These are phyloP conservation scores for Xylaria sp. DNA, from an alignment of 2,329 filamentous ascomycete species.

Conservation along the genomic window DNA sequence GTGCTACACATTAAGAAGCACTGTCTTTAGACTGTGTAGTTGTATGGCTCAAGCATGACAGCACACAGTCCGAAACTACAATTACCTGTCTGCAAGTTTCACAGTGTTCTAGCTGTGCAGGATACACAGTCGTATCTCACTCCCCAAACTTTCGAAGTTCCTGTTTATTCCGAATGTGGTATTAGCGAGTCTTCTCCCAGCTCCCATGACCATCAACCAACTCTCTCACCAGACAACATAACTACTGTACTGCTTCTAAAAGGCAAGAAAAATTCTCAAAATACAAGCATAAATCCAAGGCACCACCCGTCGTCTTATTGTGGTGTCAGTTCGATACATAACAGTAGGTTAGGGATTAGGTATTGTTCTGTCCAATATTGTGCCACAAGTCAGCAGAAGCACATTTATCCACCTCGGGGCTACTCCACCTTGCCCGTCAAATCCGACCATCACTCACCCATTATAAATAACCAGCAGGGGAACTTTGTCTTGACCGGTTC, in stretches of 20 bases:
- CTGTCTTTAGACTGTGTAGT: neutral
- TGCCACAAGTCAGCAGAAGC: constrained; percentile 28
- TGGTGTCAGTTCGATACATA: neutral
- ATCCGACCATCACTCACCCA: constrained; percentile 13
- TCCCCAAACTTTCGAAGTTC: neutral
- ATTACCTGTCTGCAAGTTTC: neutral
- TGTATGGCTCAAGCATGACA: neutral
- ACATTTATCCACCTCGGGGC: neutral
- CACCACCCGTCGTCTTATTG: neutral
- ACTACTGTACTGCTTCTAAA: neutral
- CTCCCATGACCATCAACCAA: constrained; percentile 18
- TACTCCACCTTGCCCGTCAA: constrained; percentile 23
- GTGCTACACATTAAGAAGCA: neutral
- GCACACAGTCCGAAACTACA: neutral
- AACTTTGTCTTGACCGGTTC: neutral
- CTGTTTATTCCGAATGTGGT: constrained; percentile 16
- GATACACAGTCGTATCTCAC: constrained; percentile 12
- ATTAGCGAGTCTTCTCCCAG: constrained; percentile 10
- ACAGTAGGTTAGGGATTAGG: no score
- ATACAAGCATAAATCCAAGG: neutral
- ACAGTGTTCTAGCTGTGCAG: constrained; percentile 7
- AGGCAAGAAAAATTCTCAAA: neutral
- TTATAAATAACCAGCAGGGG: constrained; percentile 10
- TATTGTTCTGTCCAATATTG: constrained; percentile 8
- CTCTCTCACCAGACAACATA: neutral